Percentiles rank a stretch among this genome's conserved stretches.
Conservation (phyloP, 2,329 filamentous ascomycete species). For the Arthrinium phaeospermum region DNA sequence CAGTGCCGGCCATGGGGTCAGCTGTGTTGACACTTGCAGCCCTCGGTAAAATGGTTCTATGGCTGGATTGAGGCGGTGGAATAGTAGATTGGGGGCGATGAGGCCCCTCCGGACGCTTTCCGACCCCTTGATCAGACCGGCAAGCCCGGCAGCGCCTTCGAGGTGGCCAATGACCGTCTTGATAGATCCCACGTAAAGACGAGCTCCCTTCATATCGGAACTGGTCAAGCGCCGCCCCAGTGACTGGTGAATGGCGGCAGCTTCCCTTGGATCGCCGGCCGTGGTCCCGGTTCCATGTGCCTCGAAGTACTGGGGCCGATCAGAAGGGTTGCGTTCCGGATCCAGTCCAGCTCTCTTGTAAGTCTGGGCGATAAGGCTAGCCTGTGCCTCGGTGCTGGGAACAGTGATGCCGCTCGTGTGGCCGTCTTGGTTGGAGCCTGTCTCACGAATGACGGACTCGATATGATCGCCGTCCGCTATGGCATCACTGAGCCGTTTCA, state of each 20-base stretch:
- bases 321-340: slow-evolving; percentile 22
- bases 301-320: slow-evolving; percentile 39
- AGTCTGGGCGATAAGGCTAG: slow-evolving; percentile 34
- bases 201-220: background rate
- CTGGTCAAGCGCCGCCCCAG: too few relatives aligned
- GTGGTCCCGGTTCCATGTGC: slow-evolving; percentile 32
- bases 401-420: slow-evolving; percentile 56
- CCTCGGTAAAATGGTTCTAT: slow-evolving; percentile 19
- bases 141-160: slow-evolving; percentile 24
- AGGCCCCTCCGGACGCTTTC: slow-evolving; percentile 2
- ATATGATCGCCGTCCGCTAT: slow-evolving; percentile 55
- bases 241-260: slow-evolving; percentile 28
- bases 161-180: slow-evolving; percentile 27
- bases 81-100: slow-evolving; percentile 27
- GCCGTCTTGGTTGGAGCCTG: slow-evolving; percentile 57
- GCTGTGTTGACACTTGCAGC: too few relatives aligned
- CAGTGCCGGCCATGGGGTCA: too few relatives aligned
- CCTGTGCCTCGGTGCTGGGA: slow-evolving; percentile 42
- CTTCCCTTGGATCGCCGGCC: slow-evolving; percentile 33
- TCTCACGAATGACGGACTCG: slow-evolving; percentile 54
- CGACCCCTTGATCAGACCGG: slow-evolving; percentile 25
- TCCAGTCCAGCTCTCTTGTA: slow-evolving; percentile 40
- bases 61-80: slow-evolving; percentile 19
- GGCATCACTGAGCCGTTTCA: slow-evolving; percentile 59
- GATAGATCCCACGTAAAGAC: slow-evolving; percentile 24